Evolutionary conservation across 192 early-diverging fungal species (phyloP).

Genomic region (Backusella liffmaniae): DNA sequence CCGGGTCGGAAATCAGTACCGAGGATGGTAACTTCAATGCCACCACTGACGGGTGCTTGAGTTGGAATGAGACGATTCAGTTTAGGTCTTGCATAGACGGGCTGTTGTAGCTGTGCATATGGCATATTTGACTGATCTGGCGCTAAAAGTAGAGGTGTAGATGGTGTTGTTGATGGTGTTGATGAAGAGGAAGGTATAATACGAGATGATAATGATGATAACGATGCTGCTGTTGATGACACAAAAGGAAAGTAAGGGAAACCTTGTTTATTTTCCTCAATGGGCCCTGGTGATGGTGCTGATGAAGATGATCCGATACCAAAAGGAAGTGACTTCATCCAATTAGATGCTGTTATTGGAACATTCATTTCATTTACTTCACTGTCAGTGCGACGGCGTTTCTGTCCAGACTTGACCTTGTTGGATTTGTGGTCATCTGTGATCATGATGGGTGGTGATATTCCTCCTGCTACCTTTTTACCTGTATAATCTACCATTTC

Average conservation of each 20-base stretch:
- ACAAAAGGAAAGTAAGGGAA: neutral
- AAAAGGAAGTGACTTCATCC: constrained; percentile 5
- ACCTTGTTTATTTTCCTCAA: neutral
- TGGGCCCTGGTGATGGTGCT: neutral
- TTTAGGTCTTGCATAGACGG: neutral
- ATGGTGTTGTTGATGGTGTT: neutral
- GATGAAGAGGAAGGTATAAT: neutral
- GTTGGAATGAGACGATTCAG: constrained; percentile 69
- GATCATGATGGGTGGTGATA: constrained; percentile 94
- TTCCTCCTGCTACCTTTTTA: constrained; percentile 71
- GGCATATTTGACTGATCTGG: neutral
- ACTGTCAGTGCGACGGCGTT: constrained; percentile 36
- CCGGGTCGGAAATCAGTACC: constrained; percentile 80
- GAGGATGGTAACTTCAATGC: constrained; percentile 80
- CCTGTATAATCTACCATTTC: constrained; percentile 68
- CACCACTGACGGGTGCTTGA: constrained; percentile 83
- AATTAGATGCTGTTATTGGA: neutral
- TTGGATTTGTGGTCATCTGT: constrained; percentile 97
- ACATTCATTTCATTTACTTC: constrained; percentile 15
- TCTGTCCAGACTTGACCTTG: constrained; percentile 45
- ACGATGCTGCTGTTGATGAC: neutral
- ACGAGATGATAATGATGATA: neutral
- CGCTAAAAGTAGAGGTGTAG: neutral
- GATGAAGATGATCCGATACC: neutral
- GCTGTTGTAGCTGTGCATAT: neutral